Conservation (phyloP, 805 yeast species). For the Jamesozyma piceae region DNA sequence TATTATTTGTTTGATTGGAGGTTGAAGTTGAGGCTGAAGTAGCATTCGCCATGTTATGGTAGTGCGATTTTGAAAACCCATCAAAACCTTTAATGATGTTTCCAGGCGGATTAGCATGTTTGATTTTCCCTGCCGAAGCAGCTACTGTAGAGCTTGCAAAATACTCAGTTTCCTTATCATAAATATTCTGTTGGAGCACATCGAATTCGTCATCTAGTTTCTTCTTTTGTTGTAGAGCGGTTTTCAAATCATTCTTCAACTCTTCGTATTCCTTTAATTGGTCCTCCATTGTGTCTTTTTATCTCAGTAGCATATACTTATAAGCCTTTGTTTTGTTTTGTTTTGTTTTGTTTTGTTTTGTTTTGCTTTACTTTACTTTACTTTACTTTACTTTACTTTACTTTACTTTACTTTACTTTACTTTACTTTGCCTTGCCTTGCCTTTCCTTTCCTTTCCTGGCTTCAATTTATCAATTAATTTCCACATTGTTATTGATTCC, state of each 20-base stretch:
- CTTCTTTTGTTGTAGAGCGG: slow-evolving; percentile 51
- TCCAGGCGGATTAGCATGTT: slow-evolving; percentile 27
- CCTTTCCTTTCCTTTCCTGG: no score
- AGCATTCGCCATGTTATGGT: slow-evolving; percentile 19
- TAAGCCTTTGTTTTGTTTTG: background rate
- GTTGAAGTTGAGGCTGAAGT: slow-evolving; percentile 11
- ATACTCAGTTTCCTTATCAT: slow-evolving; percentile 47
- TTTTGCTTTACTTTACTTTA: no score
- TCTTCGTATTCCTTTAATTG: slow-evolving; percentile 46
- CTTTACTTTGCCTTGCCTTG: no score
- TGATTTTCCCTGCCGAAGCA: background rate
- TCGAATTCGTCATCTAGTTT: slow-evolving; percentile 56
- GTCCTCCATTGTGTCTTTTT: slow-evolving; percentile 12
- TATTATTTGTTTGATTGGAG: background rate
- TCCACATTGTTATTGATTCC: no score
- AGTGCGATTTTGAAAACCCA: slow-evolving; percentile 47
- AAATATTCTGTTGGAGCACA: slow-evolving; percentile 65
- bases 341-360: background rate
- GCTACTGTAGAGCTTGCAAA: background rate
- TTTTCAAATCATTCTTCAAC: slow-evolving; percentile 56
- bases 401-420: no score
- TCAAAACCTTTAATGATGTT: slow-evolving; percentile 91
- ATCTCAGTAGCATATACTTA: background rate
- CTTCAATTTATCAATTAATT: no score
- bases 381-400: no score